A percentile compares a stretch with the other conserved stretches of the same genome.
phyloP scores from a whole-genome alignment of 257 asterid genomes.

The Ilex asprella region DNA sequence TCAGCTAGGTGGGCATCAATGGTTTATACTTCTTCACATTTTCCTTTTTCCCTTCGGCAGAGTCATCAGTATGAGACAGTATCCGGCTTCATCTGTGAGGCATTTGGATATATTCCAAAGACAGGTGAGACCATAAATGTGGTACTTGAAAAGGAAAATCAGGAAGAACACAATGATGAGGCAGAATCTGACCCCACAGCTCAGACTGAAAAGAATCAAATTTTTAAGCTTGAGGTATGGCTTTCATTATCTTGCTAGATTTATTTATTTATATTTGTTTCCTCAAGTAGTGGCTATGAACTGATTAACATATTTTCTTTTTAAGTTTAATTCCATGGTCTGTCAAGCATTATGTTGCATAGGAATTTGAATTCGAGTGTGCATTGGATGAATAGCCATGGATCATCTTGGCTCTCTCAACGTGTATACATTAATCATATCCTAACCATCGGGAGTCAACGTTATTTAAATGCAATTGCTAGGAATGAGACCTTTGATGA shows the following conservation, averaged over 20 bases:
- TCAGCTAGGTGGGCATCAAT: no score
- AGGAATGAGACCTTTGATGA: no score
- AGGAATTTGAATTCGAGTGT: not conserved
- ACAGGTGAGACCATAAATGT: slow-evolving; percentile 91
- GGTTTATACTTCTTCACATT: not conserved
- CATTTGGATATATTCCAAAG: slow-evolving; percentile 95
- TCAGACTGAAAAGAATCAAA: slow-evolving; percentile 55
- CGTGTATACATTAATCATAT: no score
- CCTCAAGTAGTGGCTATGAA: not conserved
- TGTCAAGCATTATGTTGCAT: not conserved
- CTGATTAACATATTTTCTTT: not conserved
- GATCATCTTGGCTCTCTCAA: no score
- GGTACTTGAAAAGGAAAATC: slow-evolving; percentile 63
- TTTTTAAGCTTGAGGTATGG: slow-evolving; percentile 86
- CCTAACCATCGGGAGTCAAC: no score
- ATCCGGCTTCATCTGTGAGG: slow-evolving; percentile 96
- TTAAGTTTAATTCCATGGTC: not conserved
- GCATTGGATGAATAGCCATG: no score
- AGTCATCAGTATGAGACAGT: slow-evolving; percentile 96
- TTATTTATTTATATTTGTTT: not conserved
- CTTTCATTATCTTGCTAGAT: not conserved
- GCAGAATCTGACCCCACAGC: slow-evolving; percentile 58
- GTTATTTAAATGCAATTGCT: no score
- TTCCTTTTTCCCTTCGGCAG: slow-evolving; percentile 33
- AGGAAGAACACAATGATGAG: slow-evolving; percentile 54